Conservation (phyloP, 371 early-diverging fungal genomes). For the Haplosporangium sp. region DNA sequence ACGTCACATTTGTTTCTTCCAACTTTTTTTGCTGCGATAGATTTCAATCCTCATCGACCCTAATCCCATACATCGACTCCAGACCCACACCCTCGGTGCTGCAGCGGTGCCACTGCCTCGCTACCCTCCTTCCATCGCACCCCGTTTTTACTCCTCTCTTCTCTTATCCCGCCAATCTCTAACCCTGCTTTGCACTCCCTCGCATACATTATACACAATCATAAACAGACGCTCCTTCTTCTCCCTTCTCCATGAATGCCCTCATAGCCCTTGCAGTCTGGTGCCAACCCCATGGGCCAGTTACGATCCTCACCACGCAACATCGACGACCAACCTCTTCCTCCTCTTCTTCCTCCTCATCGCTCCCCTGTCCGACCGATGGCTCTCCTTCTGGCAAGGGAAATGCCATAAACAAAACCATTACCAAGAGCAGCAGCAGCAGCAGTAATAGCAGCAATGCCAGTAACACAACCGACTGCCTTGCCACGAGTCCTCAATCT, state of each 20-base stretch:
- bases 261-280: constrained; percentile 54
- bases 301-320: constrained; percentile 54
- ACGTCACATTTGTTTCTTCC: constrained; percentile 6
- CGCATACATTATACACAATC: no score
- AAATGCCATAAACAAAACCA: background rate
- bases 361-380: background rate
- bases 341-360: constrained; percentile 8
- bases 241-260: constrained; percentile 33
- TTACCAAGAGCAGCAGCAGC: constrained; percentile 4
- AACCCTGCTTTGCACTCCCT: constrained; percentile 1
- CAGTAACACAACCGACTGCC: background rate
- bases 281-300: constrained; percentile 55
- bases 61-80: background rate
- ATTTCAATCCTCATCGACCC: no score
- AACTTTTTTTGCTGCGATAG: no score
- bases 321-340: constrained; percentile 44
- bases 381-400: constrained; percentile 6
- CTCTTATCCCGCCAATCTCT: background rate
- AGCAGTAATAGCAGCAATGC: constrained; percentile 3
- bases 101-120: no score
- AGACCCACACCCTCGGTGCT: no score
- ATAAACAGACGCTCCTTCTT: background rate
- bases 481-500: constrained; percentile 3
- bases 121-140: background rate
- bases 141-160: background rate